Evolutionary conservation across 257 asterid genomes (phyloP).

Genomic region (Rehmannia glutinosa): DNA sequence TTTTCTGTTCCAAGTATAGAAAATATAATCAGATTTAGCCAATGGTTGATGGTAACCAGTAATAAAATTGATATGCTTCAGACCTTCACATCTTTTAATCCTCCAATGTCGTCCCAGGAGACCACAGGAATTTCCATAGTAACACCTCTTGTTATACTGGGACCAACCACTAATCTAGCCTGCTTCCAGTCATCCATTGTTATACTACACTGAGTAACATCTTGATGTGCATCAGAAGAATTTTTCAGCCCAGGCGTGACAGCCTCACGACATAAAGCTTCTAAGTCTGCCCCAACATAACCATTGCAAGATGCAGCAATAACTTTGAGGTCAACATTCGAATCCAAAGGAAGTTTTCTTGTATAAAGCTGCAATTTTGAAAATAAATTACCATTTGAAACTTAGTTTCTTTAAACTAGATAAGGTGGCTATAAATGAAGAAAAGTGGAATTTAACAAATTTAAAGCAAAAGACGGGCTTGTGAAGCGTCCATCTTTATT

Average conservation of each 20-base stretch:
- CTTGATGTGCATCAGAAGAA: conserved; percentile 31
- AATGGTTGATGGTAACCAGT: background rate
- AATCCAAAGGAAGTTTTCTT: conserved; percentile 66
- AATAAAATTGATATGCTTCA: conserved; percentile 13
- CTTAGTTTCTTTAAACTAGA: background rate
- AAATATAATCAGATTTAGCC: conserved; percentile 14
- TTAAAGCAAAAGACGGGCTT: background rate
- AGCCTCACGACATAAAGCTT: conserved; percentile 96
- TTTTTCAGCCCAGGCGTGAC: conserved; percentile 51
- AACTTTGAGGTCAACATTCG: conserved; percentile 47
- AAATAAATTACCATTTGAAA: conserved; percentile 4
- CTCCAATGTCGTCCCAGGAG: conserved; percentile 97
- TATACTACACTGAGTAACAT: conserved; percentile 23
- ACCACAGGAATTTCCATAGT: conserved; percentile 85
- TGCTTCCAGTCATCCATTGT: conserved; percentile 67
- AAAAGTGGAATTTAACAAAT: background rate
- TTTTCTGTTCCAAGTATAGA: conserved; percentile 62
- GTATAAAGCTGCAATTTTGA: conserved; percentile 61
- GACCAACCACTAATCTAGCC: conserved; percentile 81
- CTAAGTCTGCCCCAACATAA: conserved; percentile 94
- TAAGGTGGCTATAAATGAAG: background rate
- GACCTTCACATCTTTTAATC: conserved; percentile 81
- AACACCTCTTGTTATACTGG: conserved; percentile 93
- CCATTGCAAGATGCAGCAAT: conserved; percentile 93
- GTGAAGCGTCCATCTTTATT: background rate